These are phyloP conservation scores for Parafenestella ontariensis DNA, from an alignment of 2,329 filamentous ascomycete species.

Conservation along the genomic window DNA sequence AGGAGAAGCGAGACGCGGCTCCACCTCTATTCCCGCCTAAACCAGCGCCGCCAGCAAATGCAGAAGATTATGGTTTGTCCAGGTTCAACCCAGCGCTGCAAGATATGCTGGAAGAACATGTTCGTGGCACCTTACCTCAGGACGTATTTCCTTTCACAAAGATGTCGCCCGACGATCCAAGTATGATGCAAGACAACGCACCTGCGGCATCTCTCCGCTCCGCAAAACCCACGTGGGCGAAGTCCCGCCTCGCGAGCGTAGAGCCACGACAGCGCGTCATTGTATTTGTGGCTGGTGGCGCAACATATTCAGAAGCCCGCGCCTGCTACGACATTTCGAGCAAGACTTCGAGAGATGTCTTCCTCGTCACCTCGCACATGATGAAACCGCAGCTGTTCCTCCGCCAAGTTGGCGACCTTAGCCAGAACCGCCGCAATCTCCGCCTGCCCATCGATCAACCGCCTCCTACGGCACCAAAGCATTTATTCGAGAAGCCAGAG, in stretches of 20 bases:
- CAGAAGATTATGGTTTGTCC: constrained; percentile 83
- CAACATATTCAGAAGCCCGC: constrained; percentile 89
- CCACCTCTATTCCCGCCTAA: constrained; percentile 77
- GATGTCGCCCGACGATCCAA: constrained; percentile 66
- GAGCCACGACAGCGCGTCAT: constrained; percentile 92
- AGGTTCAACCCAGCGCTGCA: constrained; percentile 85
- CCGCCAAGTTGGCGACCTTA: constrained; percentile 81
- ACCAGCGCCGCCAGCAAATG: constrained; percentile 57
- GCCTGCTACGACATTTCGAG: constrained; percentile 86
- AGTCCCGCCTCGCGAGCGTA: constrained; percentile 72
- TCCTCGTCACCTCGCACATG: constrained; percentile 92
- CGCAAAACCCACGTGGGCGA: constrained; percentile 95
- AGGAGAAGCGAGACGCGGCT: constrained; percentile 73
- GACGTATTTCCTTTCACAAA: constrained; percentile 58
- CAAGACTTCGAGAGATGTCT: constrained; percentile 78
- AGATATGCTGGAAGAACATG: constrained; percentile 77
- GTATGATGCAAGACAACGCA: constrained; percentile 61
- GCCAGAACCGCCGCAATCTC: constrained; percentile 74
- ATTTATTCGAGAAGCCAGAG: constrained; percentile 79
- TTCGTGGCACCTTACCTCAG: constrained; percentile 51
- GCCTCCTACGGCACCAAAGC: constrained; percentile 80
- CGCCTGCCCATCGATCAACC: constrained; percentile 83
- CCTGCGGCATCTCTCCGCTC: constrained; percentile 76
- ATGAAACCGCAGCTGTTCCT: constrained; percentile 83
- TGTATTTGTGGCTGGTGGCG: constrained; percentile 93